Evolutionary conservation across 2,329 filamentous ascomycete genomes (phyloP).

Genomic region (Beauveria pseudobassiana): DNA sequence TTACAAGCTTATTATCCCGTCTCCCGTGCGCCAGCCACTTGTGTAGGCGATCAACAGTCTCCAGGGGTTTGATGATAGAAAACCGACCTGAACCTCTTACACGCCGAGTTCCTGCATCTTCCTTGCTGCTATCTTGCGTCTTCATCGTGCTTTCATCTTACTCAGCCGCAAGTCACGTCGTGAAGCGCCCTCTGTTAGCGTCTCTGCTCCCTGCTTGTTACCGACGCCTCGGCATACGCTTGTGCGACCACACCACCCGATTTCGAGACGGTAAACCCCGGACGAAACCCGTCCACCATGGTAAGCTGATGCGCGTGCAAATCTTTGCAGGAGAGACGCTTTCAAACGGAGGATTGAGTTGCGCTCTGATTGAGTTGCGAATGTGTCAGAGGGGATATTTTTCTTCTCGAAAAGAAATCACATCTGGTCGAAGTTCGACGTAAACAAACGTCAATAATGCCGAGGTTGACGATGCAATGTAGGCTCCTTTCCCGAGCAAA

Average conservation of each 20-base stretch:
- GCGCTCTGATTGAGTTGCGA: not conserved
- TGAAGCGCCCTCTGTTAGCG: not conserved
- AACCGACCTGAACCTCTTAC: not conserved
- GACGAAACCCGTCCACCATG: slow-evolving; percentile 3
- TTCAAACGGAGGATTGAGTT: no score
- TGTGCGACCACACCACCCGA: not conserved
- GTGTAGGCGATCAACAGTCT: not conserved
- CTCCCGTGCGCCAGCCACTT: not conserved
- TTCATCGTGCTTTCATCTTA: not conserved
- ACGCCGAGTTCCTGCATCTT: not conserved
- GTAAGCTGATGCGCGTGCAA: slow-evolving; percentile 1
- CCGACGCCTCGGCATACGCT: not conserved
- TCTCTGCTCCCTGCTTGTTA: not conserved
- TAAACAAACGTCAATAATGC: not conserved
- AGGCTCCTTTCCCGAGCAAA: slow-evolving; percentile 12
- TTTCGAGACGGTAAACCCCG: not conserved
- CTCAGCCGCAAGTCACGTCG: not conserved
- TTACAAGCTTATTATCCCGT: not conserved
- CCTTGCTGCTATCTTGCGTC: not conserved
- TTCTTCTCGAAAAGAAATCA: not conserved
- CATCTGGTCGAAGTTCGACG: not conserved
- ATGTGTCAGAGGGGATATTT: not conserved
- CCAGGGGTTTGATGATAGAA: not conserved
- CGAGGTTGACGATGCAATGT: not conserved
- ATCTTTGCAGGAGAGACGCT: no score